phyloP scores from a whole-genome alignment of 257 asterid genomes.

The Plantago ovata region DNA sequence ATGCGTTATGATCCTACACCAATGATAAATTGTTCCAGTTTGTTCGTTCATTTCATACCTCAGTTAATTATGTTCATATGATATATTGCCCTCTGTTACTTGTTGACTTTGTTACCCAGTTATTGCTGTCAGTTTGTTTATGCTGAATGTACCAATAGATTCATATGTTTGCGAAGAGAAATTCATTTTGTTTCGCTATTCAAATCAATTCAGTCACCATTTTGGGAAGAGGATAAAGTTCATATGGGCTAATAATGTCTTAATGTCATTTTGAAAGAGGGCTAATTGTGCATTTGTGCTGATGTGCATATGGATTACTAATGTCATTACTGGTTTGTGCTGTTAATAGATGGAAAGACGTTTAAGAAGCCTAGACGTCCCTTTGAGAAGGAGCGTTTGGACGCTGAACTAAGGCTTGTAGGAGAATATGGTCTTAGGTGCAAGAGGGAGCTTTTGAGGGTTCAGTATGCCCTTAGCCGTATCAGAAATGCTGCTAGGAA shows the following conservation, averaged over 20 bases:
- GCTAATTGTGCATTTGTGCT: not conserved
- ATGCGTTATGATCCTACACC: not conserved
- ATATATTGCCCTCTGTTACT: too few species aligned
- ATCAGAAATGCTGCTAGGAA: slow-evolving; percentile 72
- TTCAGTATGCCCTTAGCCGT: slow-evolving; percentile 82
- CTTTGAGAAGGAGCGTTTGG: slow-evolving; percentile 84
- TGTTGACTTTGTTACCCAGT: too few species aligned
- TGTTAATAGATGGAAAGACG: slow-evolving; percentile 66
- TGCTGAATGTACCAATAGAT: too few species aligned
- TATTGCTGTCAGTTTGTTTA: too few species aligned
- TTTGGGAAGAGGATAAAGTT: too few species aligned
- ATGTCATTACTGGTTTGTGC: not conserved
- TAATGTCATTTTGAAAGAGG: not conserved
- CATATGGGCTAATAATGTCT: too few species aligned
- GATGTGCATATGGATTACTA: not conserved
- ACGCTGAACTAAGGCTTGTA: slow-evolving; percentile 82
- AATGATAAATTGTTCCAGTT: not conserved
- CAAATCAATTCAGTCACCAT: too few species aligned
- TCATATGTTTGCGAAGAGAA: too few species aligned
- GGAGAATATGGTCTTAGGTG: slow-evolving; percentile 85
- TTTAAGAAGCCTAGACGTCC: slow-evolving; percentile 92
- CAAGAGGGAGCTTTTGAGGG: slow-evolving; percentile 95
- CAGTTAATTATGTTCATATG: too few species aligned
- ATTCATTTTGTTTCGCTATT: too few species aligned
- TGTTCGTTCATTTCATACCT: not conserved